Evolutionary conservation across 371 early-diverging fungal species (phyloP).

Genomic region (Chytridiales sp.): DNA sequence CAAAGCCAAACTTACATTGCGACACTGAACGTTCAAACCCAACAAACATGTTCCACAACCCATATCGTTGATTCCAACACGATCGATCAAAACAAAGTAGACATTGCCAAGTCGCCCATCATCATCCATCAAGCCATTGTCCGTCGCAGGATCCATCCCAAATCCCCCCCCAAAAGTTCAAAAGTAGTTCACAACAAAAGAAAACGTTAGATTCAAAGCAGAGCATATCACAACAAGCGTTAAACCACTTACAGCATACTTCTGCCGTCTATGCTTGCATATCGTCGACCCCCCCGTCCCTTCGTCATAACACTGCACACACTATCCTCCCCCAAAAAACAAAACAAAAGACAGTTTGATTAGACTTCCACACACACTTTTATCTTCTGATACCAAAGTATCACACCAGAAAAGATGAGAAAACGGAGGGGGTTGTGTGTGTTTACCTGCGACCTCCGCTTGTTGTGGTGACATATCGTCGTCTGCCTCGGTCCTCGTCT

Average conservation of each 20-base stretch:
- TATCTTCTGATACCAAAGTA: not conserved
- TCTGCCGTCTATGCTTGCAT: slow-evolving; percentile 16
- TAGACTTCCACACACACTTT: not conserved
- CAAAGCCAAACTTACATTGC: not conserved
- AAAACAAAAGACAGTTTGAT: not conserved
- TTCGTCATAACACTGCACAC: slow-evolving; percentile 19
- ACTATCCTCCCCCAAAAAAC: not conserved
- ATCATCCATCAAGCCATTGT: no score
- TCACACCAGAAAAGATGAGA: not conserved
- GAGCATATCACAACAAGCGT: not conserved
- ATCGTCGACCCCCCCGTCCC: slow-evolving; percentile 17
- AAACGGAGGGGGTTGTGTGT: no score
- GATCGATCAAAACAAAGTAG: no score
- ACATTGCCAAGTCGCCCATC: no score
- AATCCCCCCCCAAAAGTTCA: no score
- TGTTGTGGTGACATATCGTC: slow-evolving; percentile 14
- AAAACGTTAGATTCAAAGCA: no score
- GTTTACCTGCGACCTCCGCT: slow-evolving; percentile 14
- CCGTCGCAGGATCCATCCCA: no score
- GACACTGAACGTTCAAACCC: no score
- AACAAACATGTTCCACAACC: no score
- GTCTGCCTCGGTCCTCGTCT: slow-evolving; percentile 17
- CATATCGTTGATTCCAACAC: no score
- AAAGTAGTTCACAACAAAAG: no score
- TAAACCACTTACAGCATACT: slow-evolving; percentile 5